These are phyloP conservation scores for Monilinia fructicola DNA, from an alignment of 2,329 filamentous ascomycete genomes.

Conservation along the genomic window DNA sequence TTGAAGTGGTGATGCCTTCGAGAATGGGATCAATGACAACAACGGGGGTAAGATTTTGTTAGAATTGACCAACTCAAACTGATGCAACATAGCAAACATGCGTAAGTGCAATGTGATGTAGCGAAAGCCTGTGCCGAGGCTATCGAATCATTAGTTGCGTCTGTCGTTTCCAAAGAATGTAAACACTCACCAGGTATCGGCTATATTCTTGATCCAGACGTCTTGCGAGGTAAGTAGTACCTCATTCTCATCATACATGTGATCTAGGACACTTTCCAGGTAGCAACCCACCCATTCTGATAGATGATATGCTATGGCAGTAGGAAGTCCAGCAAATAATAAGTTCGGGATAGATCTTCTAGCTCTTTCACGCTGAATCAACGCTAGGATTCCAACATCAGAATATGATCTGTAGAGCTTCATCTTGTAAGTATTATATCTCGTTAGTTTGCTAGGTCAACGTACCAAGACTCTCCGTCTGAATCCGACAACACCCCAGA, in stretches of 20 bases:
- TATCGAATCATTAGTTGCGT: conserved; percentile 29
- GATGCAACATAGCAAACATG: conserved; percentile 40
- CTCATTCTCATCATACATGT: conserved; percentile 30
- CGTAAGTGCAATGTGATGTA: conserved; percentile 38
- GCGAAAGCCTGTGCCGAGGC: conserved; percentile 31
- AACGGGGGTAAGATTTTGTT: conserved; percentile 11
- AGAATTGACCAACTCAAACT: conserved; percentile 36
- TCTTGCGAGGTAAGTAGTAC: conserved; percentile 26
- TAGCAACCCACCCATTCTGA: conserved; percentile 35
- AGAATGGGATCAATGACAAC: conserved; percentile 34
- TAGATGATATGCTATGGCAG: conserved; percentile 36
- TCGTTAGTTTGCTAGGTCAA: neutral
- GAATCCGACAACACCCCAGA: conserved; percentile 41
- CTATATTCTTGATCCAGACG: conserved; percentile 18
- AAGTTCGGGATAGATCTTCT: conserved; percentile 30
- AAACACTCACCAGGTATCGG: conserved; percentile 27
- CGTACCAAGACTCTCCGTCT: conserved; percentile 39
- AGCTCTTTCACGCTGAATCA: conserved; percentile 35
- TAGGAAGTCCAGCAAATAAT: conserved; percentile 37
- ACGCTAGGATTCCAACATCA: conserved; percentile 31
- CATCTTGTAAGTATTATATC: conserved; percentile 5
- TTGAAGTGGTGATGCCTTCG: conserved; percentile 34
- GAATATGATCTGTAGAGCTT: conserved; percentile 40
- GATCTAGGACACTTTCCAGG: conserved; percentile 32
- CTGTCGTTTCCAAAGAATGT: neutral